Base-by-base conservation (phyloP, 495 filamentous ascomycete genomes). In the Penicillium turbatum region DNA sequence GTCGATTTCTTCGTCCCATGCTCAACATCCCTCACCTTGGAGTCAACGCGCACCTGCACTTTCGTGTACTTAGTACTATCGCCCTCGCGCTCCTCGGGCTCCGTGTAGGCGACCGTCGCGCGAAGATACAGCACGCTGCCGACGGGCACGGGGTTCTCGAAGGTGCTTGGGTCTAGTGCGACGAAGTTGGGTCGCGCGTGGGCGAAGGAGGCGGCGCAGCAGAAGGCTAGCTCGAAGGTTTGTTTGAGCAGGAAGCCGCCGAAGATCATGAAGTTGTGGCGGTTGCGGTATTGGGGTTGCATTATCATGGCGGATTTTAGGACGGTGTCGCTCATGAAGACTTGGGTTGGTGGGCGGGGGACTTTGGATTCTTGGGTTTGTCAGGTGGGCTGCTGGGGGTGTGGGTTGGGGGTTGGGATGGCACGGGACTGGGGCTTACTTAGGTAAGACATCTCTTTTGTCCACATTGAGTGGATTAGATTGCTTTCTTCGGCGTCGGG, bases 201-300 rank as follows among this genome's bases (percentile, higher is more conserved):
- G 0, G 88, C 80, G 57, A 88, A 88, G 4, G 85, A 82, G 0
- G 89, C 87, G n/a, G 85, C 87, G 64, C 87, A 90, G 68, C 86
- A 89, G 72, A 95, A 95, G n/a, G 89, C 88, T 1, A 95, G 78
- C 69, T 95, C 89, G 61, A 92, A 92, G 4, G 86, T 86, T 55
- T 86, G 82, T 64, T 90, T 90, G 0, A 95, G 76, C 1, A 92
- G 81, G 67, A 89, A 92, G 16, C 89, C 89, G 19, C 89, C 89
- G 62, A 92, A 95, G 45, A 95, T 90, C 88, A 90, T 91, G 73
- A 90, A 91, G 60, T 88, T 86, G 72, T 92, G 88, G 3, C 88
- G 76, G 68, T 92, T 92, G 31, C 89, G 84, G 63, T 89, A 83
- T 67, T 92, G 89, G 3, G 89, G 89, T 60, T 92, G 88, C 89